Conservation (phyloP, 2,329 filamentous ascomycete species). For the Akanthomyces dipterigenus region DNA sequence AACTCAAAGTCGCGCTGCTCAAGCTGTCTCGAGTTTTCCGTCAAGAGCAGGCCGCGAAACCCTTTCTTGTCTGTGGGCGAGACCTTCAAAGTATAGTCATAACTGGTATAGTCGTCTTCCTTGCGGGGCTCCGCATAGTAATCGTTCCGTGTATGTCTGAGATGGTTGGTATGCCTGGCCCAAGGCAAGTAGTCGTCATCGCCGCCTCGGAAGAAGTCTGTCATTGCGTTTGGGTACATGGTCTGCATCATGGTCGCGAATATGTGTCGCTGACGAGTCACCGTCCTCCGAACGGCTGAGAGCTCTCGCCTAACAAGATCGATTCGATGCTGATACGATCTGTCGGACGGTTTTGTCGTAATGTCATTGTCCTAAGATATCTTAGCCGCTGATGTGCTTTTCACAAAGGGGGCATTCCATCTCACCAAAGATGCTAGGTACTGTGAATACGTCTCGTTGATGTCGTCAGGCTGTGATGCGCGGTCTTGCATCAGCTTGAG, state of each 20-base stretch:
- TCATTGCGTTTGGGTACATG: slow-evolving; percentile 15
- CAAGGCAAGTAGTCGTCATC: slow-evolving; percentile 12
- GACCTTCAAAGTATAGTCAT: slow-evolving; percentile 26
- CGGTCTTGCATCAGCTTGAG: slow-evolving; percentile 33
- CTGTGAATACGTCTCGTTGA: slow-evolving; percentile 36
- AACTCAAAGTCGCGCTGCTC: slow-evolving; percentile 31
- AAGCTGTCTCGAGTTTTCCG: slow-evolving; percentile 32
- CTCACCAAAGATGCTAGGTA: slow-evolving; percentile 35
- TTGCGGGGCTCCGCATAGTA: slow-evolving; percentile 18
- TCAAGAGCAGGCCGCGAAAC: slow-evolving; percentile 31
- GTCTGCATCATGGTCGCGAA: slow-evolving; percentile 22
- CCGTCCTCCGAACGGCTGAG: slow-evolving; percentile 28
- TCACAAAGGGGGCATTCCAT: not conserved
- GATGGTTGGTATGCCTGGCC: not conserved
- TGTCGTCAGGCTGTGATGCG: slow-evolving; percentile 30
- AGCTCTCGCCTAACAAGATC: slow-evolving; percentile 36
- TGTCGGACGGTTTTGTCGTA: slow-evolving; percentile 31
- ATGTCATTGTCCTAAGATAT: slow-evolving; percentile 32
- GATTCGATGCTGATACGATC: slow-evolving; percentile 34
- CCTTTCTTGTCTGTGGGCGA: slow-evolving; percentile 31
- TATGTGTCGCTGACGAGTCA: slow-evolving; percentile 27
- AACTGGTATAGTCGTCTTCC: slow-evolving; percentile 14
- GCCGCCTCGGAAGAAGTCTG: slow-evolving; percentile 13
- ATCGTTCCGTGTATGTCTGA: slow-evolving; percentile 1
- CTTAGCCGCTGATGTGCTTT: slow-evolving; percentile 14